These are phyloP conservation scores for Nasturtium officinale DNA, from an alignment of 345 rosid species.

Conservation along the genomic window DNA sequence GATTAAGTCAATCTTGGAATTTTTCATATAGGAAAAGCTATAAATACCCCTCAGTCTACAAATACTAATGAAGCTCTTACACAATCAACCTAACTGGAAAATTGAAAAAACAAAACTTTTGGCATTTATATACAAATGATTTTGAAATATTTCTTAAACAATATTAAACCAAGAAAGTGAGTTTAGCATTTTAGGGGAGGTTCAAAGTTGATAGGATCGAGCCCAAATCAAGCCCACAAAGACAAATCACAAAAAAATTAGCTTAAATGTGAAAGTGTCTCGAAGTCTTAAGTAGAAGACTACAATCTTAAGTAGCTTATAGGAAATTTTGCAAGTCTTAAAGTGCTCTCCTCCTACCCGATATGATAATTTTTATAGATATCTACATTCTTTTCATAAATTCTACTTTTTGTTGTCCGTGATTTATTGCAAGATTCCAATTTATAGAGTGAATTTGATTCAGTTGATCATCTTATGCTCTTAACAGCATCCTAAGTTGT, in stretches of 20 bases:
- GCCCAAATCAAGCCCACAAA: slow-evolving; percentile 7
- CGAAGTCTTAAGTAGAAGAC: background rate
- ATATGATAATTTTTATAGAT: background rate
- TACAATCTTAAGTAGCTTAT: no score
- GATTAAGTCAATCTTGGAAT: background rate
- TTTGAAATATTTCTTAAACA: background rate
- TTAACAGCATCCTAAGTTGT: background rate
- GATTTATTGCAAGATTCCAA: background rate
- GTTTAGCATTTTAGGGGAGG: background rate
- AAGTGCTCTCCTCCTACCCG: background rate
- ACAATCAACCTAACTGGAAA: background rate
- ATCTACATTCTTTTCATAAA: background rate
- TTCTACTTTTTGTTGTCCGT: background rate
- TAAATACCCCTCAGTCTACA: background rate
- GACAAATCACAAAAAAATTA: background rate
- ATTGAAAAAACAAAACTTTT: background rate
- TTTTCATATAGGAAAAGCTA: background rate
- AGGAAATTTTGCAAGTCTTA: no score
- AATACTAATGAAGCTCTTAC: background rate
- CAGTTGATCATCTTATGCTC: background rate
- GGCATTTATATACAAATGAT: background rate
- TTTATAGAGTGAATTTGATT: background rate
- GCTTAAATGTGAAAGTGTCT: background rate
- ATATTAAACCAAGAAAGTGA: background rate
- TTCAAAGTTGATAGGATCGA: background rate